Percentiles rank a stretch among this genome's conserved stretches.
Evolutionary conservation across 2,329 filamentous ascomycete species (phyloP).

Genomic region (Xylaria sp.): DNA sequence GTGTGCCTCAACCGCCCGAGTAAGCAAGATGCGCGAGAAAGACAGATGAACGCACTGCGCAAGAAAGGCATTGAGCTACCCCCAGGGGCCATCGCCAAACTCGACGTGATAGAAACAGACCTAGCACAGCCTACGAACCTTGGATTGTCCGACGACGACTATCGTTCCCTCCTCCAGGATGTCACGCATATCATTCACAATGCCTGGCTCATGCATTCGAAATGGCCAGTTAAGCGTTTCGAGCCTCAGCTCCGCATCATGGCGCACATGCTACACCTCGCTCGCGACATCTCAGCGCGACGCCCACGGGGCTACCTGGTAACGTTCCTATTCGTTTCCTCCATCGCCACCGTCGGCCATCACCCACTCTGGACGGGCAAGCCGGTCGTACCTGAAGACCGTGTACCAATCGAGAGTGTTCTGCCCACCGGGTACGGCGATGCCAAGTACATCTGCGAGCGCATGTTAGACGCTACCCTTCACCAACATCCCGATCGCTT

Average conservation of each 20-base stretch:
- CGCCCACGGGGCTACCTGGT: slow-evolving; percentile 12
- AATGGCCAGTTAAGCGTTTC: slow-evolving; percentile 41
- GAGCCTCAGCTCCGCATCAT: slow-evolving; percentile 48
- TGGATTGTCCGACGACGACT: slow-evolving; percentile 44
- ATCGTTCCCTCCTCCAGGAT: slow-evolving; percentile 37
- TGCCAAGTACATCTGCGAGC: slow-evolving; percentile 54
- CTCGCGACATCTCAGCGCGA: slow-evolving; percentile 32
- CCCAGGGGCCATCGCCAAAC: slow-evolving; percentile 34
- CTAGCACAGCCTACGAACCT: slow-evolving; percentile 42
- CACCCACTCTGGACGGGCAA: slow-evolving; percentile 28
- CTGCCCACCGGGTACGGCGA: slow-evolving; percentile 53
- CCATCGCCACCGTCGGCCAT: slow-evolving; percentile 41
- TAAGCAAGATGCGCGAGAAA: slow-evolving; percentile 7
- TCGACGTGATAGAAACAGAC: slow-evolving; percentile 46
- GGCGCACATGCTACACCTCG: slow-evolving; percentile 50
- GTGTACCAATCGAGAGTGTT: slow-evolving; percentile 41
- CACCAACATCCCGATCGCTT: slow-evolving; percentile 45
- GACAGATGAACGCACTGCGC: slow-evolving; percentile 21
- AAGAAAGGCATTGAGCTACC: slow-evolving; percentile 12
- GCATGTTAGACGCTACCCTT: slow-evolving; percentile 51
- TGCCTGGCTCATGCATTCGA: slow-evolving; percentile 53
- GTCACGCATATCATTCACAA: slow-evolving; percentile 56
- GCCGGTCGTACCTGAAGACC: slow-evolving; percentile 45
- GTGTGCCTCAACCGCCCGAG: slow-evolving; percentile 51
- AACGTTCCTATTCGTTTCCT: slow-evolving; percentile 46